A percentile compares a stretch with the other conserved stretches of the same genome.
Conservation (phyloP, 1,139 yeast genomes). For the Suhomyces chickasaworum region DNA sequence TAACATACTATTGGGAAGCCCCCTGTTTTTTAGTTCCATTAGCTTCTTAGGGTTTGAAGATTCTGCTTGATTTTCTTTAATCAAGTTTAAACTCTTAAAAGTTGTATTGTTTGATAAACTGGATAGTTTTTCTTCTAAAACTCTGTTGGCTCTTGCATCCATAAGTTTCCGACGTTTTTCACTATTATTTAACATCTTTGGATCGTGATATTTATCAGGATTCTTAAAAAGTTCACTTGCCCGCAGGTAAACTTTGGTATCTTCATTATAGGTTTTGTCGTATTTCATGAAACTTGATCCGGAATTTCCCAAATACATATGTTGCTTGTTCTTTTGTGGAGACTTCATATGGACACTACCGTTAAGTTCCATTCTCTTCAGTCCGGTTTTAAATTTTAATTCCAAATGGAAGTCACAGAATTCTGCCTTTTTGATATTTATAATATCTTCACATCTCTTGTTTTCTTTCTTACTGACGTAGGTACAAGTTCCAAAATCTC, state of each 20-base stretch:
- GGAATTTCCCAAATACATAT: slow-evolving; percentile 22
- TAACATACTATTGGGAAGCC: slow-evolving; percentile 41
- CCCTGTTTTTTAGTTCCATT: slow-evolving; percentile 18
- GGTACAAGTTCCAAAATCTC: slow-evolving; percentile 70
- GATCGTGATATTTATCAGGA: slow-evolving; percentile 47
- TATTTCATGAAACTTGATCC: slow-evolving; percentile 13
- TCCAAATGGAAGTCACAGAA: slow-evolving; percentile 78
- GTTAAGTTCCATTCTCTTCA: slow-evolving; percentile 73
- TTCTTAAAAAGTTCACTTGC: slow-evolving; percentile 35
- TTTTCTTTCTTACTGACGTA: slow-evolving; percentile 39
- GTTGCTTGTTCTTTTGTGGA: slow-evolving; percentile 31
- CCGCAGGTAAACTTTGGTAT: slow-evolving; percentile 24
- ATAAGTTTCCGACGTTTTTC: slow-evolving; percentile 35
- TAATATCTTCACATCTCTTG: slow-evolving; percentile 60
- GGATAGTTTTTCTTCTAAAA: slow-evolving; percentile 33
- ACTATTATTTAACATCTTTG: slow-evolving; percentile 43
- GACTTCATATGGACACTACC: slow-evolving; percentile 54
- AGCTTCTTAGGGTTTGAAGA: slow-evolving; percentile 25
- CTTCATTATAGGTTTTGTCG: slow-evolving; percentile 28
- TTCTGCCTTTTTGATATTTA: slow-evolving; percentile 53
- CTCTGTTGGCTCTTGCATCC: slow-evolving; percentile 37
- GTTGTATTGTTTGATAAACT: slow-evolving; percentile 20
- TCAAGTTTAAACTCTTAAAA: slow-evolving; percentile 20
- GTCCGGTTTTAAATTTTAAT: slow-evolving; percentile 51
- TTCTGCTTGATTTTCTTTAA: slow-evolving; percentile 23